Evolutionary conservation across 1,139 yeast genomes (phyloP).

Genomic region (Candida tropicalis): DNA sequence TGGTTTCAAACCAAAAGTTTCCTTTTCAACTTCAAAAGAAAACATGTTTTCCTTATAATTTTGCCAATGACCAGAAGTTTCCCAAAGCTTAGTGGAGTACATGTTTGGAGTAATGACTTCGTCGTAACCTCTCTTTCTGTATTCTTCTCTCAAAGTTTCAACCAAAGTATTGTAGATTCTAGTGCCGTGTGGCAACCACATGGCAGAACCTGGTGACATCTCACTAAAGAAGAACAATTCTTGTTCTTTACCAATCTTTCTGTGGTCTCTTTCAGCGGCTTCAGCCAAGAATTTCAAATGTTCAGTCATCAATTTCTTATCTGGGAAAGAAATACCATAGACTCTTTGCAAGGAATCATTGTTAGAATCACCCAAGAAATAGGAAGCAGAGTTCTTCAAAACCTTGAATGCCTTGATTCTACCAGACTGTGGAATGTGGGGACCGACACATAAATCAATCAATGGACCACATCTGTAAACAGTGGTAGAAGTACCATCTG

Average conservation of each 20-base stretch:
- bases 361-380: conserved; percentile 89
- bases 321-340: conserved; percentile 99
- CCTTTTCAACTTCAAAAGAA: conserved; percentile 93
- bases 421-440: conserved; percentile 98
- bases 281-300: conserved; percentile 94
- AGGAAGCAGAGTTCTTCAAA: conserved; percentile 93
- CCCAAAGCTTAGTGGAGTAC: conserved; percentile 96
- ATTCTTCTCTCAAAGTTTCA: conserved; percentile 77
- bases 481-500: conserved; percentile 95
- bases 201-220: conserved; percentile 95
- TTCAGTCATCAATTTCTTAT: conserved; percentile 94
- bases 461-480: conserved; percentile 98
- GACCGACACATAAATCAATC: conserved; percentile 97
- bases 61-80: conserved; percentile 97
- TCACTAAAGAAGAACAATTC: conserved; percentile 95
- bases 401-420: conserved; percentile 93
- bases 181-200: conserved; percentile 98
- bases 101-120: conserved; percentile 98
- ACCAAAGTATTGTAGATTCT: conserved; percentile 88
- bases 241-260: conserved; percentile 95
- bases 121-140: conserved; percentile 89
- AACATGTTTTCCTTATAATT: conserved; percentile 97
- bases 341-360: conserved; percentile 97
- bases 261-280: conserved; percentile 96
- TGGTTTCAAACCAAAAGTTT: conserved; percentile 85